These are phyloP conservation scores for Avena sativa DNA, from an alignment of 176 grass and related monocot species.

Conservation along the genomic window DNA sequence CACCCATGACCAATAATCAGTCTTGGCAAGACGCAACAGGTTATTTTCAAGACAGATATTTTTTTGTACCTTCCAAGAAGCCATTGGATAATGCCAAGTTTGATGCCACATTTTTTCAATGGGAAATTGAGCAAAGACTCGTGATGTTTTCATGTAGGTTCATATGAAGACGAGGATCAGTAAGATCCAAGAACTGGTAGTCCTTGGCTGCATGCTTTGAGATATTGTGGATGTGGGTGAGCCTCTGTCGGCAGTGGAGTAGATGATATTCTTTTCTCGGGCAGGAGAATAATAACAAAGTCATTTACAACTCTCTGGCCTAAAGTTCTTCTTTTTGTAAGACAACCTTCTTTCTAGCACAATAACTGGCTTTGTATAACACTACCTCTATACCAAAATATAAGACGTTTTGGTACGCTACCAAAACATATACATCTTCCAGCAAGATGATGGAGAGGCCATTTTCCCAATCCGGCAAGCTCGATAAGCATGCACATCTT, in stretches of 20 bases:
- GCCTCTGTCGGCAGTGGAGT: background rate
- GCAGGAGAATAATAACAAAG: background rate
- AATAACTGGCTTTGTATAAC: no score
- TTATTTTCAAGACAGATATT: background rate
- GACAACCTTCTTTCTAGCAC: no score
- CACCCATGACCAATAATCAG: background rate
- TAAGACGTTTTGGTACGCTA: no score
- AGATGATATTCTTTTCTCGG: background rate
- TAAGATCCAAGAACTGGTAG: background rate
- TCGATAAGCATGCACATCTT: no score
- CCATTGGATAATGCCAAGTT: background rate
- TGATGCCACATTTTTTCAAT: slow-evolving; percentile 28
- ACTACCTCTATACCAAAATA: no score
- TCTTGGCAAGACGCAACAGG: slow-evolving; percentile 4
- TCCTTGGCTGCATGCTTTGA: background rate
- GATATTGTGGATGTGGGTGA: background rate
- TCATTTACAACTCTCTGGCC: background rate
- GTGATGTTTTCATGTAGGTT: background rate
- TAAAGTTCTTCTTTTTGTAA: no score
- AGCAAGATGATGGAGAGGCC: no score
- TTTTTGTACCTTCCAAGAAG: background rate
- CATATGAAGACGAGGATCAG: background rate
- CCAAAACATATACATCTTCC: no score
- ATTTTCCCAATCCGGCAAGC: no score
- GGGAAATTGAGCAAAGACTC: slow-evolving; percentile 3